Conservation (phyloP, 1,284 basidiomycete genomes). For the Malassezia dermatis region DNA sequence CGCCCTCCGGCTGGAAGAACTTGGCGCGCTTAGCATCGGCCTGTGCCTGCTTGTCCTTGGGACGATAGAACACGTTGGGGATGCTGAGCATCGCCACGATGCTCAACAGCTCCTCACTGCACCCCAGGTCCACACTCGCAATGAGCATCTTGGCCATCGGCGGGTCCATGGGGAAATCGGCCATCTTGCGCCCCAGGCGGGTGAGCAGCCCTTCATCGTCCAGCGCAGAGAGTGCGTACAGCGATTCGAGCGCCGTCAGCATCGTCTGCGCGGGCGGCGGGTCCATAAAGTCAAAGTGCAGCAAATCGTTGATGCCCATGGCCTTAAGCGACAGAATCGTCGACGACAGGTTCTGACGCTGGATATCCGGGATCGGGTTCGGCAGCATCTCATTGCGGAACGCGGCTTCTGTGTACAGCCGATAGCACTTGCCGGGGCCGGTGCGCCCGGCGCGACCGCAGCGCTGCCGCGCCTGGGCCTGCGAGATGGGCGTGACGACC, state of each 20-base stretch:
- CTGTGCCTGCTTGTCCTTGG: slow-evolving; percentile 97
- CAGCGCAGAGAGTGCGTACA: slow-evolving; percentile 87
- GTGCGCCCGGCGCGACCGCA: slow-evolving; percentile 92
- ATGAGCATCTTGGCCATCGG: slow-evolving; percentile 95
- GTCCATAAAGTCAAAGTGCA: slow-evolving; percentile 99
- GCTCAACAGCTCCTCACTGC: slow-evolving; percentile 91
- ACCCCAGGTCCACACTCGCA: slow-evolving; percentile 85
- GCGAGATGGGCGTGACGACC: slow-evolving; percentile 95
- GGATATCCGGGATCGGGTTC: slow-evolving; percentile 95
- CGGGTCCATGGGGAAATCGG: slow-evolving; percentile 97
- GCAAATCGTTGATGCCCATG: slow-evolving; percentile 95
- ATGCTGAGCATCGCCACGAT: slow-evolving; percentile 96
- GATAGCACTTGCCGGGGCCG: slow-evolving; percentile 95
- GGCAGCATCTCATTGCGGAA: slow-evolving; percentile 98
- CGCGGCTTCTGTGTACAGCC: slow-evolving; percentile 92
- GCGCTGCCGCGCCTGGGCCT: slow-evolving; percentile 91
- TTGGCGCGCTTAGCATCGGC: slow-evolving; percentile 98
- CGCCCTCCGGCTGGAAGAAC: slow-evolving; percentile 72
- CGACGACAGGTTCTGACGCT: slow-evolving; percentile 80
- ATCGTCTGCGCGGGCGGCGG: slow-evolving; percentile 92
- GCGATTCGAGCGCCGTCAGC: slow-evolving; percentile 80
- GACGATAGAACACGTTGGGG: slow-evolving; percentile 90
- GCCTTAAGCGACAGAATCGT: slow-evolving; percentile 94
- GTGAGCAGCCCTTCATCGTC: slow-evolving; percentile 95
- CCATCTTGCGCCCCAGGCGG: slow-evolving; percentile 91